Conservation (phyloP, 2,329 filamentous ascomycete species). For the Balansia obtecta region DNA sequence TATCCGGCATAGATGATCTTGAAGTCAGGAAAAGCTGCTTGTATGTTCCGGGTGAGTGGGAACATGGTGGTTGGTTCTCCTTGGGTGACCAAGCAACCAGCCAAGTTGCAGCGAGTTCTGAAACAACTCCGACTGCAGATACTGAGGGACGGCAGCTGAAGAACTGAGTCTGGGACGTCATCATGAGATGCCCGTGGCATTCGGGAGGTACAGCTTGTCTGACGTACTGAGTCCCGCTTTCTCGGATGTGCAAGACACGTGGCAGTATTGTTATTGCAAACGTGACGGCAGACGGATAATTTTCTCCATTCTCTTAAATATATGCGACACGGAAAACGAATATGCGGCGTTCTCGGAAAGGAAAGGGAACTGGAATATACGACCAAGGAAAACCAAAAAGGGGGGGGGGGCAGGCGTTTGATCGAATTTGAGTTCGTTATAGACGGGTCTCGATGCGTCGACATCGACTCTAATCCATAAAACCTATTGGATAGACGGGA, state of each 20-base stretch:
- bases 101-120: constrained; percentile 10
- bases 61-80: constrained; percentile 72
- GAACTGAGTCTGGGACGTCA: too few relatives aligned
- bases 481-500: background rate
- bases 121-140: constrained; percentile 17
- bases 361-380: background rate
- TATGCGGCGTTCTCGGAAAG: background rate
- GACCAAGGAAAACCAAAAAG: background rate
- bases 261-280: background rate
- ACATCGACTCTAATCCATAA: background rate
- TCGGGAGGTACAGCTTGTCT: too few relatives aligned
- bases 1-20: constrained; percentile 55
- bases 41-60: constrained; percentile 65
- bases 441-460: background rate
- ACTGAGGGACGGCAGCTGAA: background rate
- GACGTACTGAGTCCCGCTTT: background rate
- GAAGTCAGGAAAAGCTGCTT: constrained; percentile 46
- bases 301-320: background rate
- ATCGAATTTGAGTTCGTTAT: background rate
- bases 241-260: background rate
- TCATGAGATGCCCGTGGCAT: too few relatives aligned
- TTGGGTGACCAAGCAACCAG: constrained; percentile 7
- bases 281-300: background rate
- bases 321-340: background rate
- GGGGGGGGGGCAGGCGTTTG: background rate